Conservation (phyloP, 2,329 filamentous ascomycete genomes). For the Stagonosporopsis vannaccii region DNA sequence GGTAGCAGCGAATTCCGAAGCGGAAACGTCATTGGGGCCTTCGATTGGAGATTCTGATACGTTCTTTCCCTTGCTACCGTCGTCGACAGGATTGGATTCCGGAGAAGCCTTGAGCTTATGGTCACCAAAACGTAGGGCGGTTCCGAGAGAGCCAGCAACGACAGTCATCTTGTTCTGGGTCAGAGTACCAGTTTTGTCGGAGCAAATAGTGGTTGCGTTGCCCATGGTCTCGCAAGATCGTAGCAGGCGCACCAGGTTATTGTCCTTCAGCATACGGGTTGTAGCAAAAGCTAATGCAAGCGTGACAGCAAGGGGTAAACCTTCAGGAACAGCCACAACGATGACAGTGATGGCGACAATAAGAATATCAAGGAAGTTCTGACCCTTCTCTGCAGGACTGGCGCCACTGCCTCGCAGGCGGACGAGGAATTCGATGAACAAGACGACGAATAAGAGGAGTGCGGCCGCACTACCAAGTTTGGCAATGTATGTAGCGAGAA, state of each 20-base stretch:
- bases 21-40: slow-evolving; percentile 57
- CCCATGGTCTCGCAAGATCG: slow-evolving; percentile 76
- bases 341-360: slow-evolving; percentile 72
- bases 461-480: slow-evolving; percentile 79
- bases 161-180: slow-evolving; percentile 63
- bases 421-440: slow-evolving; percentile 85
- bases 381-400: slow-evolving; percentile 76
- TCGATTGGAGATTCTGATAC: slow-evolving; percentile 46
- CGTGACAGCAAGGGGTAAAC: slow-evolving; percentile 71
- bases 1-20: slow-evolving; percentile 61
- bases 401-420: slow-evolving; percentile 63
- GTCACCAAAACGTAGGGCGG: slow-evolving; percentile 63
- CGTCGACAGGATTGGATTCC: slow-evolving; percentile 27
- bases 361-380: slow-evolving; percentile 69
- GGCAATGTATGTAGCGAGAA: slow-evolving; percentile 80
- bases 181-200: slow-evolving; percentile 61
- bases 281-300: slow-evolving; percentile 73
- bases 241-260: slow-evolving; percentile 72
- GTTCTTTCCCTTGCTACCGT: slow-evolving; percentile 44
- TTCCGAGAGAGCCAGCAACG: slow-evolving; percentile 73
- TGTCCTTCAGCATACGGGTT: slow-evolving; percentile 72
- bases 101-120: slow-evolving; percentile 42
- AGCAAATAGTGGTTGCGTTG: slow-evolving; percentile 78
- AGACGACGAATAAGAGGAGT: slow-evolving; percentile 79
- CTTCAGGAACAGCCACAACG: slow-evolving; percentile 74